Evolutionary conservation across 371 early-diverging fungal species (phyloP), one percentile per base, ranked within the genome.

Genomic region (Haplosporangium sp.): DNA sequence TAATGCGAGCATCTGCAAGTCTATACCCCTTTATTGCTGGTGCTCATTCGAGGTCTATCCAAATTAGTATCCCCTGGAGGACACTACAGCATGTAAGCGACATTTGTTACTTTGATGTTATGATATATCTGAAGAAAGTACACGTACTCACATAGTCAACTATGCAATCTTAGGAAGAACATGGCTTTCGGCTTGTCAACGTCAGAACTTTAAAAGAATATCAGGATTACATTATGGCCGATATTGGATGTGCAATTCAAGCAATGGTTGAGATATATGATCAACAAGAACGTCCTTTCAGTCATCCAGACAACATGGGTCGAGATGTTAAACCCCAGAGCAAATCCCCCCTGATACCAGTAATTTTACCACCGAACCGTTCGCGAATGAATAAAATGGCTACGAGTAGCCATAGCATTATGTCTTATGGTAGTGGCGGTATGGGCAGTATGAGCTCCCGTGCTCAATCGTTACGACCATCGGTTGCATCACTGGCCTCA

Each of bases 181-280:
- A 50, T n/a, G 38, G 52, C 1, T 63, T n/a, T n/a, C 65, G 53
- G 52, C 15, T 55, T 6, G 52, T 58, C 45, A 69, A 53, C 38
- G 55, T 74, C 34, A 56, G 53, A 38, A 60, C 63, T 2, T 67
- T 69, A n/a, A 70, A 63, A 52, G 74, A 74, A 7, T 79, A 74
- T 55, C 74, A 73, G 19, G 66, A 70, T 39, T 38, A 70, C 44
- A 61, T 79, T 4, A 79, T 79, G 79, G 65, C 67, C 0, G 79
- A 79, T 20, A 79, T 79, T 56, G 79, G 79, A 15, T 62, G 57
- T 17, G 74, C 79, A 0, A 66, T 79, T 17, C 64, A 73, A 19
- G 74, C 74, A 20, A 74, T 79, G 74, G 61, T 62, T n/a, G 79
- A 79, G 55, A 71, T 79, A 15, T 73, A 67, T n/a, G 79, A 79